Evolutionary conservation across 2,329 filamentous ascomycete genomes (phyloP).

Genomic region (Septoria petroselini): DNA sequence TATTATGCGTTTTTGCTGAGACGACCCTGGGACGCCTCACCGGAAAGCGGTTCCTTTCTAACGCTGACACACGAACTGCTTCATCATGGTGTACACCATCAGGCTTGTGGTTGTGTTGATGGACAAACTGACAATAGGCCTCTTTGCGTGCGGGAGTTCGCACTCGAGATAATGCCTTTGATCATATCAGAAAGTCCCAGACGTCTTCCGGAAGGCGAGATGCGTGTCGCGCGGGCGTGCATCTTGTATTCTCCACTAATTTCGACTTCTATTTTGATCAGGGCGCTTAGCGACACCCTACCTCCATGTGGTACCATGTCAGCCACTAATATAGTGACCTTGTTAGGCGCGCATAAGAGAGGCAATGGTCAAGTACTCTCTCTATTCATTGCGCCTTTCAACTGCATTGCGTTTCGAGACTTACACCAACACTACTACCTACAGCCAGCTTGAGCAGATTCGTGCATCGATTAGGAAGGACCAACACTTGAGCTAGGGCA

Average conservation of each 20-base stretch:
- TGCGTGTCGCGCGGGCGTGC: not conserved
- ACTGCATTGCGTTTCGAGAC: slow-evolving; percentile 14
- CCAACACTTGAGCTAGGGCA: not conserved
- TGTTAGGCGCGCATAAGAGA: slow-evolving; percentile 5
- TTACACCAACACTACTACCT: slow-evolving; percentile 11
- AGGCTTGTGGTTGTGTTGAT: too few species aligned
- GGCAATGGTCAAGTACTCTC: not conserved
- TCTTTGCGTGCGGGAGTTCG: too few species aligned
- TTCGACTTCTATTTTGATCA: slow-evolving; percentile 24
- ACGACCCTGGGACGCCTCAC: not conserved
- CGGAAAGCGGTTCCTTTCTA: not conserved
- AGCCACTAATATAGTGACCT: slow-evolving; percentile 34
- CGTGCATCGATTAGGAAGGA: slow-evolving; percentile 6
- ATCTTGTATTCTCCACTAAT: slow-evolving; percentile 17
- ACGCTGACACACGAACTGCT: not conserved
- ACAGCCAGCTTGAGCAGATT: not conserved
- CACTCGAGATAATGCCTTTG: too few species aligned
- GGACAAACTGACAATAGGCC: too few species aligned
- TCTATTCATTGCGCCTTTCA: slow-evolving; percentile 7
- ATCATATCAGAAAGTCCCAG: not conserved
- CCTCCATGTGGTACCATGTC: slow-evolving; percentile 26
- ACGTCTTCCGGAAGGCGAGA: not conserved
- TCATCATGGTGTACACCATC: not conserved
- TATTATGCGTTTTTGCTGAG: slow-evolving; percentile 15
- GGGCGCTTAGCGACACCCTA: slow-evolving; percentile 23